These are phyloP conservation scores for Nemania serpens DNA, from an alignment of 2,329 filamentous ascomycete genomes.

Conservation along the genomic window DNA sequence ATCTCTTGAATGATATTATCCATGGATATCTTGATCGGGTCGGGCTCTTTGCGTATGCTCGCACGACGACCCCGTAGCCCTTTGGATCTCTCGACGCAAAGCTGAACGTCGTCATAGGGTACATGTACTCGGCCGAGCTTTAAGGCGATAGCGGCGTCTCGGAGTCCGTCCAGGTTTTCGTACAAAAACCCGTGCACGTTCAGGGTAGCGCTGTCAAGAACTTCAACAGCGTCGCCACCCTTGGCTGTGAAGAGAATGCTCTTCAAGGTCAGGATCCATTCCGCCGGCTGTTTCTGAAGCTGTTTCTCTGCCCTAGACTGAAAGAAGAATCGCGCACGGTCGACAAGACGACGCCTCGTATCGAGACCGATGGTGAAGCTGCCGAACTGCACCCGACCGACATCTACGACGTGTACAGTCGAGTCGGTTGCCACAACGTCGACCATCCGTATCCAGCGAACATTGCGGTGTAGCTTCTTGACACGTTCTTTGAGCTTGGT, in stretches of 20 bases:
- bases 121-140: constrained; percentile 91
- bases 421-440: constrained; percentile 86
- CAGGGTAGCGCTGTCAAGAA: constrained; percentile 84
- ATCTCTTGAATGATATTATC: constrained; percentile 76
- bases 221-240: constrained; percentile 80
- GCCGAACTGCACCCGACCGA: constrained; percentile 84
- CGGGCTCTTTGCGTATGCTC: constrained; percentile 43
- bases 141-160: constrained; percentile 86
- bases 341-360: constrained; percentile 87
- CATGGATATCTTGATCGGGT: constrained; percentile 66
- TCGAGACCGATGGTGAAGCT: constrained; percentile 86
- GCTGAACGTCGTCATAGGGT: constrained; percentile 82
- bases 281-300: constrained; percentile 72
- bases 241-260: constrained; percentile 89
- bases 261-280: constrained; percentile 88
- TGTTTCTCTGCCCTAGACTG: constrained; percentile 69
- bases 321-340: constrained; percentile 86
- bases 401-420: constrained; percentile 74
- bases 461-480: constrained; percentile 82
- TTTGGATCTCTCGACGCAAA: constrained; percentile 63
- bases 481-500: constrained; percentile 81
- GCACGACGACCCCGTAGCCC: constrained; percentile 46
- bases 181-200: constrained; percentile 93
- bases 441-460: constrained; percentile 87
- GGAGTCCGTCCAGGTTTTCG: constrained; percentile 80